Evolutionary conservation across 306 rosid genomes (phyloP).

Genomic region (Amphicarpaea edgeworthii): DNA sequence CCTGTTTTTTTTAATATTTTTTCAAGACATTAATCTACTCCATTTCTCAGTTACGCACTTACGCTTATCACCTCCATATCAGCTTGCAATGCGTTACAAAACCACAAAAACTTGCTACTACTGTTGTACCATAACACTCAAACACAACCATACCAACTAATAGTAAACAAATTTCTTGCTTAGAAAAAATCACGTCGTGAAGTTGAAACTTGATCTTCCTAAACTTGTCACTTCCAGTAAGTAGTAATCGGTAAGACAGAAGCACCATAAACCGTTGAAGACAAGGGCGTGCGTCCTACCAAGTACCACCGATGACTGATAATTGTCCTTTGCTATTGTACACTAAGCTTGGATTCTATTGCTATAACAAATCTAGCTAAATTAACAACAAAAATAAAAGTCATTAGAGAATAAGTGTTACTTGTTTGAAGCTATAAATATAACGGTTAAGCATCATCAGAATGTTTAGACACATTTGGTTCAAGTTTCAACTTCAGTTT

Average conservation of each 20-base stretch:
- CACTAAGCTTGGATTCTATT: conserved; percentile 30
- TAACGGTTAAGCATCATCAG: conserved; percentile 27
- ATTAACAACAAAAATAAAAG: background rate
- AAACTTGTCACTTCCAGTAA: conserved; percentile 8
- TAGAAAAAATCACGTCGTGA: conserved; percentile 23
- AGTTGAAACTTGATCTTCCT: conserved; percentile 17
- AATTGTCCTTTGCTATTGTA: too few species aligned
- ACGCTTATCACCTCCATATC: conserved; percentile 12
- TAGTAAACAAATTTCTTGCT: background rate
- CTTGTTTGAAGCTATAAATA: conserved; percentile 1
- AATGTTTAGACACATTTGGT: background rate
- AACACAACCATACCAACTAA: background rate
- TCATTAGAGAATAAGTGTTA: conserved; percentile 3
- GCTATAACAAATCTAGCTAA: background rate
- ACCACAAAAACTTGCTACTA: background rate
- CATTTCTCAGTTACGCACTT: background rate
- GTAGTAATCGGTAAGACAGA: conserved; percentile 2
- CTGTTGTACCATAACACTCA: background rate
- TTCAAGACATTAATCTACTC: background rate
- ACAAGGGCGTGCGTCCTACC: background rate
- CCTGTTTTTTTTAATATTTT: background rate
- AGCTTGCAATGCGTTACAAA: background rate
- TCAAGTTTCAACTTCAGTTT: conserved; percentile 37
- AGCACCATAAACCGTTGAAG: conserved; percentile 7
- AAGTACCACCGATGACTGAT: conserved; percentile 9